Conservation (phyloP, 1,139 yeast species). For the Sugiyamaella neomexicana region DNA sequence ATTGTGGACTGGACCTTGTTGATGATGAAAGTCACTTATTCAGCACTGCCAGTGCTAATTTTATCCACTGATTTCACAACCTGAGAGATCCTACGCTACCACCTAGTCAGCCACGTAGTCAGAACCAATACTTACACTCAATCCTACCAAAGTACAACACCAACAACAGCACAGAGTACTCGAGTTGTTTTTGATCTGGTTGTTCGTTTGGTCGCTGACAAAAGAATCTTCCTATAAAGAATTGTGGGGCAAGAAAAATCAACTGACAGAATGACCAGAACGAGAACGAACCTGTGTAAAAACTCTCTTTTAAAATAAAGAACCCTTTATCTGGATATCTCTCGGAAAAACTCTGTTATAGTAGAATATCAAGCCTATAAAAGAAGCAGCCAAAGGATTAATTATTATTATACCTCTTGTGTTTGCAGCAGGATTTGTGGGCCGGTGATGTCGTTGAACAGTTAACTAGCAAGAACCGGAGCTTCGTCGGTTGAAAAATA, state of each 20-base stretch:
- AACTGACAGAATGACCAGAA: neutral
- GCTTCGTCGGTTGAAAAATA: neutral
- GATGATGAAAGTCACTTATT: no score
- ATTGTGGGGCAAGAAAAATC: neutral
- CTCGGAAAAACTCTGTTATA: neutral
- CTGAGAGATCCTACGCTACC: neutral
- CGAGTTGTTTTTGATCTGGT: neutral
- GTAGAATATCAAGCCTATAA: neutral
- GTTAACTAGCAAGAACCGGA: neutral
- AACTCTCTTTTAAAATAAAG: neutral
- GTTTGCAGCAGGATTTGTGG: no score
- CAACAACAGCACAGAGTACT: neutral
- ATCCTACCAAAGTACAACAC: neutral
- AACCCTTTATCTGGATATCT: neutral
- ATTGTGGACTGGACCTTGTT: no score
- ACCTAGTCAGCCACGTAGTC: no score
- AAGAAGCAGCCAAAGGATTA: neutral
- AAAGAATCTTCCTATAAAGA: neutral
- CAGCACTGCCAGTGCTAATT: no score
- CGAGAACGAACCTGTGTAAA: neutral
- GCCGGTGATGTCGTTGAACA: neutral
- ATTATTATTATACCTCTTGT: no score
- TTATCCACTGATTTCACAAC: no score
- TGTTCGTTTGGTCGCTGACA: neutral
- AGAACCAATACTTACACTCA: conserved; percentile 1